phyloP scores from a whole-genome alignment of 768 basidiomycete species.

The Phlegmacium glaucopus region DNA sequence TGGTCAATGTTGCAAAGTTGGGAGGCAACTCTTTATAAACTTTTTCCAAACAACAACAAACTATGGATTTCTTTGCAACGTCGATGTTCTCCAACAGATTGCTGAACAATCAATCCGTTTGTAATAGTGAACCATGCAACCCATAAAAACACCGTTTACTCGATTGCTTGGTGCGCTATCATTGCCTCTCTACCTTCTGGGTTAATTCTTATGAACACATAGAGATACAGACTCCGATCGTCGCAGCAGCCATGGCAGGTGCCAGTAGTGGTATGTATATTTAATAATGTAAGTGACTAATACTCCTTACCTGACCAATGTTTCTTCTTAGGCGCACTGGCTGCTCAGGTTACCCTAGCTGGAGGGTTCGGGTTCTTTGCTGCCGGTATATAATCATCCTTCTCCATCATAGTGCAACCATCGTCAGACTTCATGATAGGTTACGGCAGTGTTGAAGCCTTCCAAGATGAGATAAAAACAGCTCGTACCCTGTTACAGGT shows the following conservation, averaged over 20 bases:
- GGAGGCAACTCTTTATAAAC: neutral
- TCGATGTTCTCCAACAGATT: neutral
- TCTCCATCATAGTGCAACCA: conserved; percentile 4
- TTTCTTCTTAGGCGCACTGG: conserved; percentile 37
- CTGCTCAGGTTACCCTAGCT: conserved; percentile 57
- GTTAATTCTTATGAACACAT: neutral
- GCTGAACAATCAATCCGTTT: neutral
- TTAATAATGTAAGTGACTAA: neutral
- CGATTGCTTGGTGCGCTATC: neutral
- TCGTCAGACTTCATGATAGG: conserved; percentile 29
- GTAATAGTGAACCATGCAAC: neutral
- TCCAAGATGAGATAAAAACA: conserved; percentile 49
- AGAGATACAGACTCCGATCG: conserved; percentile 59
- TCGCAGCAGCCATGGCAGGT: conserved; percentile 69
- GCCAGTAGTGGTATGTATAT: conserved; percentile 51
- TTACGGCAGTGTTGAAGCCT: conserved; percentile 39
- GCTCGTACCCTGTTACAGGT: conserved; percentile 44
- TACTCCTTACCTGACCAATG: neutral
- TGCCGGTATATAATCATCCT: conserved; percentile 42
- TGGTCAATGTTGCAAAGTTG: conserved; percentile 14
- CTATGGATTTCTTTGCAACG: neutral
- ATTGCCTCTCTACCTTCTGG: too few species aligned
- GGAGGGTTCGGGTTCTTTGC: conserved; percentile 78
- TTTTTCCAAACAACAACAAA: conserved; percentile 6
- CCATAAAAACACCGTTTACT: neutral